These are phyloP conservation scores for Hibiscus trionum DNA, from an alignment of 345 rosid species.

Conservation along the genomic window DNA sequence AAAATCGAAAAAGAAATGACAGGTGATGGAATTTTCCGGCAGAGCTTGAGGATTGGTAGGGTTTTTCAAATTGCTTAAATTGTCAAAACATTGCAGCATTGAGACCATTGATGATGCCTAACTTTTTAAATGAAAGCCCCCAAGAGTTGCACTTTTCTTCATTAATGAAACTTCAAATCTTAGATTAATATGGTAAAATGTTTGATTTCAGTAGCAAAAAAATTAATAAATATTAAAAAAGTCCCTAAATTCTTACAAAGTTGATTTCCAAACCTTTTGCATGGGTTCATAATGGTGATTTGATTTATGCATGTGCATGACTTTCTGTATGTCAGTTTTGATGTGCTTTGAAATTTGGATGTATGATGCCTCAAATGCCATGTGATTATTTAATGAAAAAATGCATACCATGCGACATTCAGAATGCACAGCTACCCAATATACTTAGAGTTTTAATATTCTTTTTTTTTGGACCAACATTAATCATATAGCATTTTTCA, in stretches of 20 bases:
- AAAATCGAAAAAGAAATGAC: not conserved
- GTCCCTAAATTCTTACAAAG: not conserved
- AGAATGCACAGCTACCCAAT: not conserved
- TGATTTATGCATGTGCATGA: not conserved
- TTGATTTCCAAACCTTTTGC: not conserved
- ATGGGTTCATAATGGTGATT: not conserved
- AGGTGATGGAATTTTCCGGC: not conserved
- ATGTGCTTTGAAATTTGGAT: not conserved
- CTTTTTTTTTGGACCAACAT: not conserved
- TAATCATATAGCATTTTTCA: not conserved
- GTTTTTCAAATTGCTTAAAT: not conserved
- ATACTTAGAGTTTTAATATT: not conserved
- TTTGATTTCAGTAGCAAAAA: not conserved
- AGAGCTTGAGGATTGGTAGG: not conserved
- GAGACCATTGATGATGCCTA: not conserved
- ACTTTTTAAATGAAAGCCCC: not conserved
- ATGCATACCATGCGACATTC: not conserved
- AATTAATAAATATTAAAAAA: not conserved
- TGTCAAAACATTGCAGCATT: not conserved
- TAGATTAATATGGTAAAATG: not conserved
- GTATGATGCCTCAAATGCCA: not conserved
- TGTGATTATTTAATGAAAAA: conserved; percentile 9
- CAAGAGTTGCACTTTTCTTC: not conserved
- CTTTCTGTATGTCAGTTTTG: not conserved
- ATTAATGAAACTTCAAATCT: not conserved